Evolutionary conservation across 257 asterid species (phyloP).

Genomic region (Solanum chiquidenum): DNA sequence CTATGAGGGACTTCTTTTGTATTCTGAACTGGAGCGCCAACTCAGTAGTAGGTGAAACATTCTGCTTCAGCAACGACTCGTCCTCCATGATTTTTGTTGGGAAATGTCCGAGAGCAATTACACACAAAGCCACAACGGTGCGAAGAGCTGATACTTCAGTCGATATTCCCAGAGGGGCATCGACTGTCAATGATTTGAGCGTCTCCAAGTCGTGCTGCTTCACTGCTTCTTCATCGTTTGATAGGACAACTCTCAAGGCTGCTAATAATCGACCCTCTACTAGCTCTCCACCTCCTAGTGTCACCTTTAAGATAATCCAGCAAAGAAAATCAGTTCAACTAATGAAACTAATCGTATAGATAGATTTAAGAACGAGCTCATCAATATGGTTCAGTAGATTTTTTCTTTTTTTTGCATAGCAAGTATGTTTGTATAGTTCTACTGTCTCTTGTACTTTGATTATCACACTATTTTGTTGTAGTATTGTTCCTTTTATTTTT

Average conservation of each 20-base stretch:
- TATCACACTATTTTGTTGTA: neutral
- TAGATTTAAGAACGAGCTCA: neutral
- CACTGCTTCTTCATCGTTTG: slow-evolving; percentile 42
- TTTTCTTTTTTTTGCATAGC: neutral
- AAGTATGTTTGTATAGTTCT: neutral
- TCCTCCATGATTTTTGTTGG: slow-evolving; percentile 91
- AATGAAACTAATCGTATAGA: neutral
- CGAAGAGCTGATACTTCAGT: slow-evolving; percentile 56
- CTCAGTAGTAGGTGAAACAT: slow-evolving; percentile 39
- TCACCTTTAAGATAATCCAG: slow-evolving; percentile 34
- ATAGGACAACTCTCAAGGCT: slow-evolving; percentile 64
- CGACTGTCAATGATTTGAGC: slow-evolving; percentile 41
- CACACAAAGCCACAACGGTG: slow-evolving; percentile 60
- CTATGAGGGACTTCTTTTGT: slow-evolving; percentile 57
- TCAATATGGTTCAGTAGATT: neutral
- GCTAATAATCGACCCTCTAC: slow-evolving; percentile 79
- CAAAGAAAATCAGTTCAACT: neutral
- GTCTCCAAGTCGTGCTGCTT: slow-evolving; percentile 29
- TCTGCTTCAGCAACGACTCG: slow-evolving; percentile 41
- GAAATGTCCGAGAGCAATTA: slow-evolving; percentile 69
- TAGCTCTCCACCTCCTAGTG: slow-evolving; percentile 64
- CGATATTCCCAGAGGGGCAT: slow-evolving; percentile 58
- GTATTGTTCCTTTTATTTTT: neutral
- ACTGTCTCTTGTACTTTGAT: neutral
- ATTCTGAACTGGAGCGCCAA: slow-evolving; percentile 62